Percentiles rank a stretch among this genome's conserved stretches.
Evolutionary conservation across 108 stramenopile species (phyloP).

Genomic region (Parmales sp.): DNA sequence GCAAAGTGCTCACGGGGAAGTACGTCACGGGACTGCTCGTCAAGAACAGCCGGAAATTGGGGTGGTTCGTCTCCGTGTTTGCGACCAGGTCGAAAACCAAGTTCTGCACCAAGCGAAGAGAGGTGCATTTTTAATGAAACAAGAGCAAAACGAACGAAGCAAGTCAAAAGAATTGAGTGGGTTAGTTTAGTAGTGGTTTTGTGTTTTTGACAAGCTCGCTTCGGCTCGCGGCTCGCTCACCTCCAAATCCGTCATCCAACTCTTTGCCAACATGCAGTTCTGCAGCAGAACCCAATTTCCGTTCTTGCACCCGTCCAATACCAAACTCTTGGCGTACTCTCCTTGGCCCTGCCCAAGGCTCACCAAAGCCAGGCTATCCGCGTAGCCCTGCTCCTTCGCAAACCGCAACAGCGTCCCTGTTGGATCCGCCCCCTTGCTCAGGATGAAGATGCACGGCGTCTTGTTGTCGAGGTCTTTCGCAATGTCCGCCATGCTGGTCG

Average conservation of each 20-base stretch:
- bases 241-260: constrained; percentile 47
- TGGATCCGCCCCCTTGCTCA: constrained; percentile 50
- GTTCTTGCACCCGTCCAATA: constrained; percentile 12
- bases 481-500: constrained; percentile 43
- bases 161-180: too few relatives aligned
- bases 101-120: too few relatives aligned
- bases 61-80: constrained; percentile 28
- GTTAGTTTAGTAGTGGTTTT: too few relatives aligned
- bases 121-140: too few relatives aligned
- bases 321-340: constrained; percentile 36
- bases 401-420: constrained; percentile 49
- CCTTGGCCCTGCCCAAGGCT: constrained; percentile 58
- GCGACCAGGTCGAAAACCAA: constrained; percentile 18
- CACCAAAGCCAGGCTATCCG: constrained; percentile 37
- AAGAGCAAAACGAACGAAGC: too few relatives aligned
- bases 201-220: too few relatives aligned
- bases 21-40: constrained; percentile 43
- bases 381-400: constrained; percentile 39
- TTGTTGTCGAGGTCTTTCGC: constrained; percentile 37
- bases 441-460: constrained; percentile 54
- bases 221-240: too few relatives aligned
- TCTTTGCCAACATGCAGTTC: constrained; percentile 52
- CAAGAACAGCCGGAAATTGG: constrained; percentile 42
- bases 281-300: constrained; percentile 43
- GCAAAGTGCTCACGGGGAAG: constrained; percentile 45